These are phyloP conservation scores for Fragaria ananassa DNA, from an alignment of 306 rosid species.

Conservation along the genomic window DNA sequence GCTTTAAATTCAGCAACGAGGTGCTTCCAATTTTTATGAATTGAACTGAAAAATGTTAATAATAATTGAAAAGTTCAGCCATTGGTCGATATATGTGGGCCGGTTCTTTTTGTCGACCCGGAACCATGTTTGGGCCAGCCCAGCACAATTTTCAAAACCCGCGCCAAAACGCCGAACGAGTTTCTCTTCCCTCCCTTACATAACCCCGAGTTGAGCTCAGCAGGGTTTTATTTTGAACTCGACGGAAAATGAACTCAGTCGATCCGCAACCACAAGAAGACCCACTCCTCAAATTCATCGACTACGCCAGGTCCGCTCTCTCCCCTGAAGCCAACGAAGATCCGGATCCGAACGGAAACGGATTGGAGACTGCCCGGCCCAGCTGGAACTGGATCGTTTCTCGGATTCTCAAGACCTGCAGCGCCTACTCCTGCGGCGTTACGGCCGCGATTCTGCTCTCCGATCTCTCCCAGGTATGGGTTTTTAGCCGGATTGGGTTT, in stretches of 20 bases:
- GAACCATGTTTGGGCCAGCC: not conserved
- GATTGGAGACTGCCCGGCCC: constrained; percentile 29
- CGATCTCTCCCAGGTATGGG: constrained; percentile 65
- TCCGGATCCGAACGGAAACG: constrained; percentile 35
- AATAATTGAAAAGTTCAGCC: no score
- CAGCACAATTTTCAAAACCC: constrained; percentile 3
- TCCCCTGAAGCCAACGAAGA: constrained; percentile 40
- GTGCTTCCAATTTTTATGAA: no score
- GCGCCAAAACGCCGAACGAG: constrained; percentile 5
- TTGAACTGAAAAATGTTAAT: no score
- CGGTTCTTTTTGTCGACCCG: no score
- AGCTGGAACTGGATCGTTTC: constrained; percentile 84
- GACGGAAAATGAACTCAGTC: not conserved
- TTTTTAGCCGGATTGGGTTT: not conserved
- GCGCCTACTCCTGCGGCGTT: constrained; percentile 79
- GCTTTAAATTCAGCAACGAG: not conserved
- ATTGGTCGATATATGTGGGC: not conserved
- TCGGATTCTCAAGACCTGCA: constrained; percentile 74
- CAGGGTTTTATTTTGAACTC: not conserved
- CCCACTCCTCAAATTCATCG: constrained; percentile 66
- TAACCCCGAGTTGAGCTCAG: not conserved
- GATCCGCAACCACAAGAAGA: constrained; percentile 39
- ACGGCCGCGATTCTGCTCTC: constrained; percentile 84
- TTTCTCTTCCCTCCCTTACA: constrained; percentile 1
- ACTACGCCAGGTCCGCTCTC: constrained; percentile 60